A percentile compares a stretch with the other conserved stretches of the same genome.
Conservation (phyloP, 192 early-diverging fungal species). For the Umbelopsis ramanniana region DNA sequence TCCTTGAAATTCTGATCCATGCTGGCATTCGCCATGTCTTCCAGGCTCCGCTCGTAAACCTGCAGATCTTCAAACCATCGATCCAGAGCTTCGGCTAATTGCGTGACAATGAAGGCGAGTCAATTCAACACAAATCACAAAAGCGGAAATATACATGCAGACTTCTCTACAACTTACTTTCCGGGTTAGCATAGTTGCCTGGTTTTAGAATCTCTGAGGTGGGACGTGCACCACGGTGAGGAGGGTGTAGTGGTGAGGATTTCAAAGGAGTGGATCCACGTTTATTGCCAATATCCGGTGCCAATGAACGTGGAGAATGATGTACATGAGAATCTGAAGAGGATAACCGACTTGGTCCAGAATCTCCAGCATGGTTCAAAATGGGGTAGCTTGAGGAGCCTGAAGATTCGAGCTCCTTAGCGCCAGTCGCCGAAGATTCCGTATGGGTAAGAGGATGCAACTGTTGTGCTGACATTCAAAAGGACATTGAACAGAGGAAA, state of each 20-base stretch:
- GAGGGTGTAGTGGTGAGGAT: not conserved
- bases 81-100: slow-evolving; percentile 71
- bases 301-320: not conserved
- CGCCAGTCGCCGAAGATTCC: not conserved
- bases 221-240: slow-evolving; percentile 33
- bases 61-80: slow-evolving; percentile 92
- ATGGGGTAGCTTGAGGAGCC: not conserved
- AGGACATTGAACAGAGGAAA: slow-evolving; percentile 12
- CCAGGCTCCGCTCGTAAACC: slow-evolving; percentile 91
- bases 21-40: slow-evolving; percentile 86
- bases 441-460: slow-evolving; percentile 5
- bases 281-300: not conserved
- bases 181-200: slow-evolving; percentile 33
- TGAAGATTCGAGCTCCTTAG: slow-evolving; percentile 3
- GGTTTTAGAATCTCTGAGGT: slow-evolving; percentile 40
- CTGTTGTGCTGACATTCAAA: slow-evolving; percentile 20
- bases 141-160: not conserved
- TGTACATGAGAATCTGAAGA: not conserved
- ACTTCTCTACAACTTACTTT: slow-evolving; percentile 27
- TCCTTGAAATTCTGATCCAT: slow-evolving; percentile 88
- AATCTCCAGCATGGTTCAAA: slow-evolving; percentile 7
- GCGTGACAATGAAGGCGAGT: not conserved
- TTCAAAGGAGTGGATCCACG: not conserved
- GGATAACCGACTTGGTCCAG: not conserved
- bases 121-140: not conserved